Evolutionary conservation across 495 filamentous ascomycete genomes (phyloP).

Genomic region (Lasiosphaeris hirsuta): DNA sequence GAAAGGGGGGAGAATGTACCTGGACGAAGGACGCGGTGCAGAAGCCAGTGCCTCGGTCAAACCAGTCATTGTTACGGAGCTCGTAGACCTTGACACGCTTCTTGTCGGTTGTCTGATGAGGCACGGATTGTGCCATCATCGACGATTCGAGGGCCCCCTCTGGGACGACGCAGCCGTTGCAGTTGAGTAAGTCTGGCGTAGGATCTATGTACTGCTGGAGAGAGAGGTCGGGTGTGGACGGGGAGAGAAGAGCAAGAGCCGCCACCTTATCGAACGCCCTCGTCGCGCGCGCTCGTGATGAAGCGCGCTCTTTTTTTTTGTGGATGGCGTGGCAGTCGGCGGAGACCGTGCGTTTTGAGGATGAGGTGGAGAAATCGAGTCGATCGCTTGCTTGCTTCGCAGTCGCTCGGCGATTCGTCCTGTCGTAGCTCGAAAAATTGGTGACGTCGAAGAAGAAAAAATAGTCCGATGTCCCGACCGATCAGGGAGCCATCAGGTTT

Average conservation of each 20-base stretch:
- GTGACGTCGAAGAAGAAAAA: conserved; percentile 19
- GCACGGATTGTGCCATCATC: conserved; percentile 85
- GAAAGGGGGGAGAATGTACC: conserved; percentile 52
- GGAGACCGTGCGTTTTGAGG: not conserved
- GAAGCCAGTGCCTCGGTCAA: conserved; percentile 94
- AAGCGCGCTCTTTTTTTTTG: conserved; percentile 20
- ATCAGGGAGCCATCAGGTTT: conserved; percentile 17
- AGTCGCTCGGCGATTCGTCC: conserved; percentile 5
- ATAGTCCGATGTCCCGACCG: conserved; percentile 12
- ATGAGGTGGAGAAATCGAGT: conserved; percentile 1
- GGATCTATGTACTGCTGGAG: conserved; percentile 44
- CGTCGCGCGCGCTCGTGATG: conserved; percentile 31
- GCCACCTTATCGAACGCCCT: conserved; percentile 37
- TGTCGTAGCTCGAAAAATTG: not conserved
- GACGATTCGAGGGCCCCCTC: conserved; percentile 43
- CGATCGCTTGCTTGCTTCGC: conserved; percentile 13
- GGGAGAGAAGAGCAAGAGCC: conserved; percentile 45
- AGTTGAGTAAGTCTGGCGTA: conserved; percentile 37
- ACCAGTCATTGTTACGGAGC: conserved; percentile 97
- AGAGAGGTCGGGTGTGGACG: conserved; percentile 42
- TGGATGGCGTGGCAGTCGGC: not conserved
- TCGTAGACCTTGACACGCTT: conserved; percentile 99
- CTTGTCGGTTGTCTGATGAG: conserved; percentile 78
- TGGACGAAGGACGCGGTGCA: conserved; percentile 74
- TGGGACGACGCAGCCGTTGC: conserved; percentile 28